phyloP scores from a whole-genome alignment of 2,329 filamentous ascomycete species.

The Clathrospora elynae region DNA sequence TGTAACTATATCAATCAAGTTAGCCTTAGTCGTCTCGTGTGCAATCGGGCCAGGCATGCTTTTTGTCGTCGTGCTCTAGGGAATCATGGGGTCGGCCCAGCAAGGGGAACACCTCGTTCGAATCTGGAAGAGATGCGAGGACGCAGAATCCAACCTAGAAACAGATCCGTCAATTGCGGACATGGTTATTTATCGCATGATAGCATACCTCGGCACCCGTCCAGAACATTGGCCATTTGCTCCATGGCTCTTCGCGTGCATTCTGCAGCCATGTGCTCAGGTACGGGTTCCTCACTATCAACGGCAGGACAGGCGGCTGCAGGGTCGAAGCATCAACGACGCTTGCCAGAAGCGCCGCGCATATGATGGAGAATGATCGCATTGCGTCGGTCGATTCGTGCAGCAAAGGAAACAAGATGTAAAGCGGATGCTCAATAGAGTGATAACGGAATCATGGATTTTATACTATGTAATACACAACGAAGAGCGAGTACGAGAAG shows the following conservation, averaged over 20 bases:
- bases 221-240: slow-evolving; percentile 86
- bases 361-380: slow-evolving; percentile 29
- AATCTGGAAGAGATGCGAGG: slow-evolving; percentile 64
- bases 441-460: neutral
- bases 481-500: neutral
- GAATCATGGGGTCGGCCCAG: slow-evolving; percentile 70
- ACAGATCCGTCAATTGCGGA: slow-evolving; percentile 15
- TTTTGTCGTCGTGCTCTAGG: slow-evolving; percentile 50
- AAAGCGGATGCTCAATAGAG: slow-evolving; percentile 5
- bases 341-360: slow-evolving; percentile 49
- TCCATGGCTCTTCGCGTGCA: slow-evolving; percentile 77
- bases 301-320: slow-evolving; percentile 58
- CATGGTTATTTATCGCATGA: neutral
- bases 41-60: slow-evolving; percentile 38
- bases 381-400: slow-evolving; percentile 26
- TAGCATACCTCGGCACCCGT: slow-evolving; percentile 65
- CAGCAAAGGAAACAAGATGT: neutral
- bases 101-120: slow-evolving; percentile 66
- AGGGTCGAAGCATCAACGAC: slow-evolving; percentile 57
- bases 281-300: slow-evolving; percentile 59
- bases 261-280: slow-evolving; percentile 62
- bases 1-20: slow-evolving; percentile 52
- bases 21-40: neutral
- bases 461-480: slow-evolving; percentile 2
- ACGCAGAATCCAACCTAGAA: slow-evolving; percentile 64